phyloP scores from a whole-genome alignment of 1,284 basidiomycete genomes.

The Sporisorium exsertum region DNA sequence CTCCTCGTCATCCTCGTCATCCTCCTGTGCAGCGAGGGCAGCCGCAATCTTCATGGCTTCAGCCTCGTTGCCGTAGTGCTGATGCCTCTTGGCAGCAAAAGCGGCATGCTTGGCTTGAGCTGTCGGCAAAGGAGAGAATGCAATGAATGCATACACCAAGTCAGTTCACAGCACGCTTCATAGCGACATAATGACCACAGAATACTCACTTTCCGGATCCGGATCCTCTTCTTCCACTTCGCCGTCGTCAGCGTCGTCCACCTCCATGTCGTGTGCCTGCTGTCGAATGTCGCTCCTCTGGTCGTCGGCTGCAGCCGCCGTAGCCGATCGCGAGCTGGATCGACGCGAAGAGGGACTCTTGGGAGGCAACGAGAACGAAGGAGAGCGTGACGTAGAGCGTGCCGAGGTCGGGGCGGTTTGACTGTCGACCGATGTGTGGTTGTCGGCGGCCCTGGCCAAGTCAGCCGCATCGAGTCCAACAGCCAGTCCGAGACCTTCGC shows the following conservation, averaged over 20 bases:
- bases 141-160: not conserved
- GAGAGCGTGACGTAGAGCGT: constrained; percentile 41
- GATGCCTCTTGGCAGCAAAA: constrained; percentile 65
- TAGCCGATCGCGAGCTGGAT: constrained; percentile 53
- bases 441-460: constrained; percentile 22
- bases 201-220: constrained; percentile 47
- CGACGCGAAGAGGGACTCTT: constrained; percentile 52
- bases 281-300: constrained; percentile 51
- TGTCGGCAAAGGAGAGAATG: not conserved
- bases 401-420: constrained; percentile 18
- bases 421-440: not conserved
- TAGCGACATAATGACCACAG: no score
- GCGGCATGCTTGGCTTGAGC: constrained; percentile 60
- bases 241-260: constrained; percentile 42
- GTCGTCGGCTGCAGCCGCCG: constrained; percentile 38
- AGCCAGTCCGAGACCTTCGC: constrained; percentile 37
- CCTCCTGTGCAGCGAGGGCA: constrained; percentile 56
- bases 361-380: constrained; percentile 57
- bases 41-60: constrained; percentile 65
- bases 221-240: constrained; percentile 56
- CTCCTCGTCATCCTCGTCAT: constrained; percentile 63
- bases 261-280: constrained; percentile 49
- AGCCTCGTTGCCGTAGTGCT: constrained; percentile 68
- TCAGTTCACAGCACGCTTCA: not conserved
- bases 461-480: constrained; percentile 56